Percentiles rank a stretch among this genome's conserved stretches.
These are phyloP conservation scores for Garcileccinum viscosum DNA, from an alignment of 1,284 basidiomycete species.

Conservation along the genomic window DNA sequence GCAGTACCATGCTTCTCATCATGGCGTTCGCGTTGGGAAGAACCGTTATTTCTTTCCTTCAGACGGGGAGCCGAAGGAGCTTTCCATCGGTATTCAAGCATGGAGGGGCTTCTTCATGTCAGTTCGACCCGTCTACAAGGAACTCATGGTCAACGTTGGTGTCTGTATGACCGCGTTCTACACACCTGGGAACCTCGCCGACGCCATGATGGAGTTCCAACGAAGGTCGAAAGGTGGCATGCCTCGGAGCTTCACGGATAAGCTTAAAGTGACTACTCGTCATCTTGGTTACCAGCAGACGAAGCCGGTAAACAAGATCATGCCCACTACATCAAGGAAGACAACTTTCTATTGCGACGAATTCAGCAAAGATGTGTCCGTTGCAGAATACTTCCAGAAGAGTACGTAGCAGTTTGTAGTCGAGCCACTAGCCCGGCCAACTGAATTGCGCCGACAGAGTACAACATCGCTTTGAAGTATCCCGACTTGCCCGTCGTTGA, in stretches of 20 bases:
- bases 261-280: conserved; percentile 60
- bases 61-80: conserved; percentile 31
- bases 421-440: not conserved
- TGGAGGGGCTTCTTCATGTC: conserved; percentile 74
- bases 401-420: conserved; percentile 47
- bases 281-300: conserved; percentile 62
- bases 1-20: conserved; percentile 59
- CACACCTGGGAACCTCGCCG: conserved; percentile 62
- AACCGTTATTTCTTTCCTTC: conserved; percentile 67
- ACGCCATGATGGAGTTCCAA: conserved; percentile 57
- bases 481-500: conserved; percentile 69
- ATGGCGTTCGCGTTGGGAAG: conserved; percentile 62
- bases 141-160: conserved; percentile 77
- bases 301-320: conserved; percentile 56
- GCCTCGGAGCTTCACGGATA: conserved; percentile 56
- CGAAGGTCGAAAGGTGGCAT: conserved; percentile 50
- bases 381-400: conserved; percentile 65
- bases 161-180: conserved; percentile 78
- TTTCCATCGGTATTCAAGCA: conserved; percentile 61
- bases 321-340: conserved; percentile 49
- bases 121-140: conserved; percentile 65
- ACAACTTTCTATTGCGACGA: conserved; percentile 61
- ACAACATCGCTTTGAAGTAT: conserved; percentile 56
- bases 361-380: conserved; percentile 53
- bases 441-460: conserved; percentile 48